A percentile compares a stretch with the other conserved stretches of the same genome.
Conservation (phyloP, 1,284 basidiomycete species). For the Ceratobasidium sp. region DNA sequence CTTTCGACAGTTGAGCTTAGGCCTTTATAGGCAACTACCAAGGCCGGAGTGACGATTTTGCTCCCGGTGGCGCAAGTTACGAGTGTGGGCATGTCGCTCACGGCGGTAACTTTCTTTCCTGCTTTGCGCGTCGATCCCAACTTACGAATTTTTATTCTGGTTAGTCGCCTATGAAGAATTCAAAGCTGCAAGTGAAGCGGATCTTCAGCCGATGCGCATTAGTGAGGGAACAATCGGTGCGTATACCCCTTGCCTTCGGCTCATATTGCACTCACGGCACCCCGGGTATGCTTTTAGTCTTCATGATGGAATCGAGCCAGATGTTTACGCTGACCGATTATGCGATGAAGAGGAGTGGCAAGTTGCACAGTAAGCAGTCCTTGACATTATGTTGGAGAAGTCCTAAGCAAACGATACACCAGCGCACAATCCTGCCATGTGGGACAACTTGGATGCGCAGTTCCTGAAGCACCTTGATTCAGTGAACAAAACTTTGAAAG, state of each 20-base stretch:
- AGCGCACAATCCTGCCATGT: conserved; percentile 72
- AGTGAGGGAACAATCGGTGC: conserved; percentile 68
- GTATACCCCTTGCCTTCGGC: conserved; percentile 40
- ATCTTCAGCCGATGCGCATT: conserved; percentile 65
- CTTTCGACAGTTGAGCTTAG: background rate
- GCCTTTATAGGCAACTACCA: conserved; percentile 59
- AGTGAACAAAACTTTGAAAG: conserved; percentile 67
- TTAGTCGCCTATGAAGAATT: conserved; percentile 68
- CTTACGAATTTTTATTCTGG: conserved; percentile 2
- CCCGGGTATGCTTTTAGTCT: conserved; percentile 58
- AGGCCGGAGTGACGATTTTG: conserved; percentile 71
- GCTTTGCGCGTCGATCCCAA: background rate
- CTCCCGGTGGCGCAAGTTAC: conserved; percentile 70
- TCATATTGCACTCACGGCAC: background rate
- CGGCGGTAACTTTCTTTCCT: conserved; percentile 17
- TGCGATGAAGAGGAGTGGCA: conserved; percentile 69
- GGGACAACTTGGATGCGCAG: conserved; percentile 68
- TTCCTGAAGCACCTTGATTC: conserved; percentile 70
- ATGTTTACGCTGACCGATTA: conserved; percentile 72
- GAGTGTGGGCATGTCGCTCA: conserved; percentile 55
- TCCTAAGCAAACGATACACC: background rate
- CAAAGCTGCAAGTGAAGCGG: conserved; percentile 65
- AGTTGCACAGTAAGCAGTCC: conserved; percentile 63
- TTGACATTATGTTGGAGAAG: background rate
- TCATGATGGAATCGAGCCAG: conserved; percentile 76